Evolutionary conservation across 2,329 filamentous ascomycete genomes (phyloP).

Genomic region (Monilinia fructigena): DNA sequence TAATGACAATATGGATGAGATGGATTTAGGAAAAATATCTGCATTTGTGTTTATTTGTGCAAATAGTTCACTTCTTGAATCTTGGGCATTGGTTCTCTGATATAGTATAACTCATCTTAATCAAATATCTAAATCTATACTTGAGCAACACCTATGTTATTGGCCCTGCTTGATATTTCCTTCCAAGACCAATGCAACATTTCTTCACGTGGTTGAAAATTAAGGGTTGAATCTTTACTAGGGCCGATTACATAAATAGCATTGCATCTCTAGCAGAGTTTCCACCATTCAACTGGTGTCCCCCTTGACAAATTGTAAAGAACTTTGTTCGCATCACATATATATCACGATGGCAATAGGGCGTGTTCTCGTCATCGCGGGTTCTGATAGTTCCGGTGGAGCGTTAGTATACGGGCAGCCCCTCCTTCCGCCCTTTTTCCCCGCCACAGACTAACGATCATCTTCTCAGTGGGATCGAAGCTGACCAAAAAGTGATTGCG

Average conservation of each 20-base stretch:
- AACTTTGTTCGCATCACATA: background rate
- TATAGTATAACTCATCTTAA: background rate
- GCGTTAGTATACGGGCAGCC: slow-evolving; percentile 54
- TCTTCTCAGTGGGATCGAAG: slow-evolving; percentile 75
- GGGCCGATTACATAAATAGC: slow-evolving; percentile 17
- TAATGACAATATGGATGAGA: background rate
- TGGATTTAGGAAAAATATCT: background rate
- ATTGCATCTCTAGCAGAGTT: background rate
- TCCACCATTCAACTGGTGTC: background rate
- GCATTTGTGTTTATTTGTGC: background rate
- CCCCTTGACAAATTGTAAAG: background rate
- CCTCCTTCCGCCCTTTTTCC: slow-evolving; percentile 24
- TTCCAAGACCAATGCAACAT: background rate
- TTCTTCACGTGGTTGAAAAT: background rate
- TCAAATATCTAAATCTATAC: background rate
- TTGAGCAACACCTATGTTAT: too few relatives aligned
- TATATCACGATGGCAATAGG: slow-evolving; percentile 38
- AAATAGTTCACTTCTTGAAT: background rate
- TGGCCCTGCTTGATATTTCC: background rate
- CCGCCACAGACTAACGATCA: slow-evolving; percentile 24
- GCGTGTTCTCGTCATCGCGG: slow-evolving; percentile 67
- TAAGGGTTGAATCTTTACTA: background rate
- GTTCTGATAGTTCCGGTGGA: slow-evolving; percentile 73
- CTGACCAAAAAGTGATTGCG: slow-evolving; percentile 91
- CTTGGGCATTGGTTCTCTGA: background rate